phyloP scores from a whole-genome alignment of 805 yeast genomes.

The Candida easanensis region DNA sequence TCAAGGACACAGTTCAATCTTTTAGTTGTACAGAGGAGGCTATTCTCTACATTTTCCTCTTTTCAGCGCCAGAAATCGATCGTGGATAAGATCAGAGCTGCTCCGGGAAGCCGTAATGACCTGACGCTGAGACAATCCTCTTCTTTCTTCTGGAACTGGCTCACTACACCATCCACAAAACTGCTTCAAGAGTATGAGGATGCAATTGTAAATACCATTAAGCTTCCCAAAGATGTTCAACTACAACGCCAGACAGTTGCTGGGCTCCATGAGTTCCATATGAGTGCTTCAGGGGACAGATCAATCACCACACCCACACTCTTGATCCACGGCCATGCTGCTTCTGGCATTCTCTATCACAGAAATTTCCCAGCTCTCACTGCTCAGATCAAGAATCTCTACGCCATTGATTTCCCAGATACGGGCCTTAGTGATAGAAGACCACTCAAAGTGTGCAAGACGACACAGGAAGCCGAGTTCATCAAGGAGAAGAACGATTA shows the following conservation, averaged over 20 bases:
- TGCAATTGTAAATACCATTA: constrained; percentile 11
- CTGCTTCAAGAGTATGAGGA: constrained; percentile 21
- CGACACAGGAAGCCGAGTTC: constrained; percentile 15
- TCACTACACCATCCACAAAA: constrained; percentile 10
- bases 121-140: constrained; percentile 14
- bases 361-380: constrained; percentile 60
- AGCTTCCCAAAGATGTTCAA: constrained; percentile 12
- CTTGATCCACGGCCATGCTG: constrained; percentile 90
- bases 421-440: constrained; percentile 54
- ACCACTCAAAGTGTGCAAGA: constrained; percentile 20
- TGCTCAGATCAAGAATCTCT: constrained; percentile 49
- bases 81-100: constrained; percentile 16
- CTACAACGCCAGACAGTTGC: constrained; percentile 11
- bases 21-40: background rate
- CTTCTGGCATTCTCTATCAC: constrained; percentile 79
- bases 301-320: constrained; percentile 38
- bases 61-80: constrained; percentile 10
- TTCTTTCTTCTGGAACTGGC: constrained; percentile 20
- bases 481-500: constrained; percentile 9
- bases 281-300: constrained; percentile 21
- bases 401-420: constrained; percentile 70
- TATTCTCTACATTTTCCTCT: background rate
- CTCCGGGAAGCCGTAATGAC: constrained; percentile 14
- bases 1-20: background rate
- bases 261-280: constrained; percentile 24